Evolutionary conservation across 306 rosid genomes (phyloP), one percentile per base, ranked within the genome.

Genomic region (Rosa lucieae): DNA sequence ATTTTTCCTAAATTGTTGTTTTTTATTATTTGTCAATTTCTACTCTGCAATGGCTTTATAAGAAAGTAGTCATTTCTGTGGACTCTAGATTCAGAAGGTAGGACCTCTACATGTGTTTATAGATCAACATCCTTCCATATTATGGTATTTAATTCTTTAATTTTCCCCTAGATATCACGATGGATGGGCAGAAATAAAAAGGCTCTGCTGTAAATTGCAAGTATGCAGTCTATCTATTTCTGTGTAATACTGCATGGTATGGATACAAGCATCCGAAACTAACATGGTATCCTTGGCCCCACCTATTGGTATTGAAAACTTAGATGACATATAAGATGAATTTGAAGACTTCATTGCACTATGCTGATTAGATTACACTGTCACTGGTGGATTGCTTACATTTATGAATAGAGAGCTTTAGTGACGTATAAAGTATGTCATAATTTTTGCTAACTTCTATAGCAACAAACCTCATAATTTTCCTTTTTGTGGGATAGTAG

Each of bases 1-100:
- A 40, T 70, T 76, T 62, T 39, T 42, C 52, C 7, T 9, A 76
- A 62, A 37, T 29, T 39, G 3, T 79, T 72, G 43, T 79, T 14
- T 23, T 37, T 77, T 13, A 65, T 65, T 5, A 2, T 52, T 11
- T 70, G 49, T 42, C 11, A 35, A 46, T 59, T 70, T 61, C 0
- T 59, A 35, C 37, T 35, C 3, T 35, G 32, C 15, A 9, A 52
- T 3, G 13, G 17, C 23, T 72, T 52, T 20, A 52, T 49, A 37
- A 58, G 2, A 58, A 3, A 5, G 37, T 20, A 4, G 29, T 73
- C 29, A 35, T 1, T 62, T 49, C 10, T 20, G 10, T 62, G 59
- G 32, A 63, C 2, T 47, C 47, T 17, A 29, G 72, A 46, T 76
- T 76, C 8, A 23, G 48, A 74, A 75, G 21, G 68, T 10, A 4